Evolutionary conservation across 805 yeast species (phyloP).

Genomic region (Myxozyma melibiosi): DNA sequence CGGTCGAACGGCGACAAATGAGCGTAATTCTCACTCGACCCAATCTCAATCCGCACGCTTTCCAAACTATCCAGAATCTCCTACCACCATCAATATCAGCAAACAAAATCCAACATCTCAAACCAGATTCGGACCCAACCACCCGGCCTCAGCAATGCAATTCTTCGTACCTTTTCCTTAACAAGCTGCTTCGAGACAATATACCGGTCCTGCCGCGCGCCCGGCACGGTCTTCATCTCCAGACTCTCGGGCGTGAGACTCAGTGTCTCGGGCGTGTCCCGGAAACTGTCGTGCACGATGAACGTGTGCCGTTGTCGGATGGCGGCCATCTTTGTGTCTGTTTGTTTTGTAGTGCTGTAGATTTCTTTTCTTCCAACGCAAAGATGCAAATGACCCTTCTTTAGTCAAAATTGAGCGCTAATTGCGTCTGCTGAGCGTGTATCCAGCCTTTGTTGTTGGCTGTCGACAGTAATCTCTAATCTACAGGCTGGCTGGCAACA

Average conservation of each 20-base stretch:
- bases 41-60: constrained; percentile 25
- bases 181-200: constrained; percentile 3
- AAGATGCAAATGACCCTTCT: no score
- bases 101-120: no score
- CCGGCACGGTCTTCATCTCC: constrained; percentile 21
- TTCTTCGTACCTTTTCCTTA: constrained; percentile 14
- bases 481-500: no score
- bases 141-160: no score
- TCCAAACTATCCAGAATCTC: constrained; percentile 7
- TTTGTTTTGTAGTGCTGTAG: no score
- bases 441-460: no score
- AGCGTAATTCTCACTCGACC: constrained; percentile 22
- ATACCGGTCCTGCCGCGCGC: constrained; percentile 27
- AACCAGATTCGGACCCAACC: no score
- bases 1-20: constrained; percentile 31
- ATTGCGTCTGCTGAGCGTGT: no score
- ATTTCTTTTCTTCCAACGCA: constrained; percentile 2
- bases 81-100: constrained; percentile 3
- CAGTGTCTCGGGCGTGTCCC: constrained; percentile 29
- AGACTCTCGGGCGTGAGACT: constrained; percentile 14
- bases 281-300: constrained; percentile 23
- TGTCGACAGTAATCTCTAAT: no score
- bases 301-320: constrained; percentile 32
- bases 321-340: constrained; percentile 4
- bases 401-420: no score